Evolutionary conservation across 2,329 filamentous ascomycete genomes (phyloP), one percentile per base, ranked within the genome.

Genomic region (Alternaria sp.): DNA sequence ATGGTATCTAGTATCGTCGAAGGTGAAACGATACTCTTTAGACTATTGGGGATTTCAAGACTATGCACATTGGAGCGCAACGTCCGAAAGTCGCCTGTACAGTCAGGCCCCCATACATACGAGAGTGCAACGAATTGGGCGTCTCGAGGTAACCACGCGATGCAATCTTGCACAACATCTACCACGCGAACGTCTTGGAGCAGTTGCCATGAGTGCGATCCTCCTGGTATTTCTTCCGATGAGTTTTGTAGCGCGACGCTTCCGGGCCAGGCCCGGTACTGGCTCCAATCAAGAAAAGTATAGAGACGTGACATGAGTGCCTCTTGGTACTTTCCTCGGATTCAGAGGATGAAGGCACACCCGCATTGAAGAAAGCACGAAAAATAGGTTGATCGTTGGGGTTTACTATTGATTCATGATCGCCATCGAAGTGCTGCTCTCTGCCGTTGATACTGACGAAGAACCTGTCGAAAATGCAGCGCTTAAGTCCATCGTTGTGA

Each of bases 51-150:
- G 9, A 4, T 17, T 21, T 50, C 37, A 8, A 56, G 31, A 8
- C 8, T 4, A 11, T 34, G 14, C 24, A 56, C 1, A 7, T 54
- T 61, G n/a, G 31, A 13, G 10, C n/a, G 28, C 11, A 41, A 28
- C 5, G 52, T 14, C 21, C 46, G 44, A 24, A 58, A 41, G 2
- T 54, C 36, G 3, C 41, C 24, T 4, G 13, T 10, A 29, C 13
- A 26, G n/a, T 50, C 37, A 3, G 9, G 11, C 14, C 54, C 58
- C 54, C 39, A 58, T 10, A 54, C 50, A 36, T 61, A 55, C 5
- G 55, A 61, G 2, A 61, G 41, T 8, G 51, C 51, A 21, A 53
- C 26, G 31, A 33, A 58, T 9, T 24, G 26, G 5, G 40, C 33
- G 14, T 39, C 17, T 6, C 10, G 11, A 23, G 50, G 50, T 8